Evolutionary conservation across 495 filamentous ascomycete species (phyloP).

Genomic region (Stereocaulon alpinum): DNA sequence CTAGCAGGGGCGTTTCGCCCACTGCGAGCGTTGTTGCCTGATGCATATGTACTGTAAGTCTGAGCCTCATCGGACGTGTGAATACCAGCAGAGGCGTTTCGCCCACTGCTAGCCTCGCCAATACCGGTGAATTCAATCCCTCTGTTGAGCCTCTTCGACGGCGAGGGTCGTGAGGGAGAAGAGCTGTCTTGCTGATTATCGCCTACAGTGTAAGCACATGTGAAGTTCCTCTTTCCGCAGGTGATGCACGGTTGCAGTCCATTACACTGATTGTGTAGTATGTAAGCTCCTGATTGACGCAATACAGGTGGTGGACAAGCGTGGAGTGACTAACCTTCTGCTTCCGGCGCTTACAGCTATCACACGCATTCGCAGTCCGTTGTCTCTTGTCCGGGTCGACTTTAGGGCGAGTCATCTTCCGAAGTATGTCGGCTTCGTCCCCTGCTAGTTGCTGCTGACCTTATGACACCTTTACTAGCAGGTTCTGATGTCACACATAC

Average conservation of each 20-base stretch:
- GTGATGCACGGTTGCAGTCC: constrained; percentile 7
- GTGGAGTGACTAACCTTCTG: constrained; percentile 48
- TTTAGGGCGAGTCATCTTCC: constrained; percentile 48
- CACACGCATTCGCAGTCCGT: constrained; percentile 58
- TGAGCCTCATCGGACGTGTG: not conserved
- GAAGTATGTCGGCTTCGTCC: not conserved
- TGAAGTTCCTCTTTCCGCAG: constrained; percentile 6
- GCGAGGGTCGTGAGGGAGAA: not conserved
- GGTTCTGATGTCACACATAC: no score
- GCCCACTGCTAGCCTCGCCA: not conserved
- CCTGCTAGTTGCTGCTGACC: not conserved
- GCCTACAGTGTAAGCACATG: constrained; percentile 3
- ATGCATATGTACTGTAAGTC: not conserved
- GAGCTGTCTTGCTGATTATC: not conserved
- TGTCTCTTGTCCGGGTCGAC: constrained; percentile 55
- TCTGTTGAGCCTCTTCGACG: constrained; percentile 7
- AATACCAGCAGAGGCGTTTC: not conserved
- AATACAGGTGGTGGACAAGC: no score
- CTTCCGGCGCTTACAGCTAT: constrained; percentile 69
- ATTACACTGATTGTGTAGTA: constrained; percentile 1
- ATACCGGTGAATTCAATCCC: not conserved
- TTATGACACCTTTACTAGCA: not conserved
- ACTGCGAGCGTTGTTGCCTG: not conserved
- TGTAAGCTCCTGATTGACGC: no score
- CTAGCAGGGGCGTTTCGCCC: not conserved